Evolutionary conservation across 306 rosid genomes (phyloP).

Genomic region (Medicago lupulina): DNA sequence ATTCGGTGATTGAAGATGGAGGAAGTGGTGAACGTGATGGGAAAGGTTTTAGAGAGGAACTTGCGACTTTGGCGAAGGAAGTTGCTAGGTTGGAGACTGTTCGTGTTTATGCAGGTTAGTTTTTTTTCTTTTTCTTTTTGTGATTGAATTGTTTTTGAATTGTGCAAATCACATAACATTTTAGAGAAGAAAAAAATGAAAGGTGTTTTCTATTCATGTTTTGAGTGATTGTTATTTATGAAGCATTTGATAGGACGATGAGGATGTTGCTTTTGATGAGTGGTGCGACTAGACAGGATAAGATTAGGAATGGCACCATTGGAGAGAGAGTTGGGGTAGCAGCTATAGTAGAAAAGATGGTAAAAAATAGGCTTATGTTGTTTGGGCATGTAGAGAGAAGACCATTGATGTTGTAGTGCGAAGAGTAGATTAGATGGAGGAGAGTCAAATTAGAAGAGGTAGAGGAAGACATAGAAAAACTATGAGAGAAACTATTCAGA

Average conservation of each 20-base stretch:
- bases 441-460: no score
- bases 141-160: not conserved
- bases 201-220: slow-evolving; percentile 8
- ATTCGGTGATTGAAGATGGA: slow-evolving; percentile 52
- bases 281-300: no score
- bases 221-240: slow-evolving; percentile 6
- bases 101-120: slow-evolving; percentile 81
- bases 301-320: no score
- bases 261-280: no score
- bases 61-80: slow-evolving; percentile 88
- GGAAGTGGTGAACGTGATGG: slow-evolving; percentile 47
- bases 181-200: slow-evolving; percentile 7
- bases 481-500: no score
- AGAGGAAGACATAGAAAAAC: no score
- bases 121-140: not conserved
- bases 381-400: no score
- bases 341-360: no score
- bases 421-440: no score
- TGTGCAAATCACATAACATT: slow-evolving; percentile 8
- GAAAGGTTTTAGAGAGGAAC: slow-evolving; percentile 77
- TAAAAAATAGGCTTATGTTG: no score
- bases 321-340: no score
- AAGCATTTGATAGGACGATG: not conserved
- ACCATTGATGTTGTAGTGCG: no score
- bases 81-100: slow-evolving; percentile 86